Percentiles rank a stretch among this genome's conserved stretches.
These are phyloP conservation scores for Dicorynia guianensis DNA, from an alignment of 306 rosid species.

Conservation along the genomic window DNA sequence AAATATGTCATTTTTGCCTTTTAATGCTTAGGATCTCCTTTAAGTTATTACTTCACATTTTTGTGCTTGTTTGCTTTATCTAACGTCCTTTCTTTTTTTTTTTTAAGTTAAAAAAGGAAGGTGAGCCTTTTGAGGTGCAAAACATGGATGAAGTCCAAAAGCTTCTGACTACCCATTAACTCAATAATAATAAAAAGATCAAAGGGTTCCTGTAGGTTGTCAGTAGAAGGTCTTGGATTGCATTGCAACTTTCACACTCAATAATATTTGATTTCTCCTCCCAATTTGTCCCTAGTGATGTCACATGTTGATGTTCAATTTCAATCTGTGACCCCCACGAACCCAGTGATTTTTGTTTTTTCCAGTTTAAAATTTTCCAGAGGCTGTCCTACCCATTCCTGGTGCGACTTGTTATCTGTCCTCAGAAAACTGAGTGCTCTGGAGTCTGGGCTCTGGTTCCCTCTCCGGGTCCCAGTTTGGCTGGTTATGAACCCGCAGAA, in stretches of 20 bases:
- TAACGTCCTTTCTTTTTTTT: conserved; percentile 13
- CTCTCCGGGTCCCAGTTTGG: conserved; percentile 26
- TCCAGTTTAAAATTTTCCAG: conserved; percentile 12
- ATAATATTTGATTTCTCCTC: conserved; percentile 45
- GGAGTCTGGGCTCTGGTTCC: conserved; percentile 33
- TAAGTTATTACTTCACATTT: conserved; percentile 45
- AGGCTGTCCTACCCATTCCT: neutral
- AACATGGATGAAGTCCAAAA: conserved; percentile 52
- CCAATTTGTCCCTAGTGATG: conserved; percentile 59
- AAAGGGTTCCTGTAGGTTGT: conserved; percentile 44
- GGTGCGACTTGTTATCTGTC: conserved; percentile 11
- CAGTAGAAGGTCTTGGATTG: conserved; percentile 38
- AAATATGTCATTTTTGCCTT: conserved; percentile 7
- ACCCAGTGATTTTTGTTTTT: conserved; percentile 38
- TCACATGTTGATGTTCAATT: conserved; percentile 70
- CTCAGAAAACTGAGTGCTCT: conserved; percentile 24
- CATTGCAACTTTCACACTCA: conserved; percentile 27
- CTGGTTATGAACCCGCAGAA: conserved; percentile 40
- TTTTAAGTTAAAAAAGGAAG: conserved; percentile 26
- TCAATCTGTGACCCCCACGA: conserved; percentile 43
- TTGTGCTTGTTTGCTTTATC: conserved; percentile 39
- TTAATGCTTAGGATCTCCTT: conserved; percentile 51
- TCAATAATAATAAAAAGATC: conserved; percentile 27
- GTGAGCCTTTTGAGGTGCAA: conserved; percentile 58
- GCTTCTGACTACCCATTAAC: conserved; percentile 46